phyloP scores from a whole-genome alignment of 306 rosid genomes.

The Prunus armeniaca region DNA sequence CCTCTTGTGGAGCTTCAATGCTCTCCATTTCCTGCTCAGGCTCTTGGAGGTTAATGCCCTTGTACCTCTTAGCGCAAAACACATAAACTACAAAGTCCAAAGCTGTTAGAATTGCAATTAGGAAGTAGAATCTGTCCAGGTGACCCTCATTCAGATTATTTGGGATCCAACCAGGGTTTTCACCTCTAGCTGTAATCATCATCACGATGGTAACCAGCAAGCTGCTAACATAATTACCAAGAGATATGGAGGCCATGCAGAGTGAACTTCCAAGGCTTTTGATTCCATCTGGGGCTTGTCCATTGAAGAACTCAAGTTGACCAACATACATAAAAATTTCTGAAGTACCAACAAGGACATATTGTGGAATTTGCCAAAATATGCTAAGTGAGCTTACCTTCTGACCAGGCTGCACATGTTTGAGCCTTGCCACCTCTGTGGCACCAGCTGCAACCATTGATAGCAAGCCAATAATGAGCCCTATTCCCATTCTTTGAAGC shows the following conservation, averaged over 20 bases:
- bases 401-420: constrained; percentile 27
- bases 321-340: constrained; percentile 79
- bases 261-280: constrained; percentile 79
- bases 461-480: constrained; percentile 52
- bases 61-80: constrained; percentile 53
- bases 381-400: constrained; percentile 56
- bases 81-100: constrained; percentile 46
- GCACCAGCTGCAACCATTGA: constrained; percentile 69
- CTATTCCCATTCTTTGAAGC: constrained; percentile 73
- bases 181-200: constrained; percentile 44
- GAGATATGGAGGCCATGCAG: constrained; percentile 74
- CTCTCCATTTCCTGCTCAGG: background rate
- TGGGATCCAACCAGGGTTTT: constrained; percentile 67
- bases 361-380: constrained; percentile 77
- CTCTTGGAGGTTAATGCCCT: constrained; percentile 25
- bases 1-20: background rate
- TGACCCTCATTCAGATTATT: constrained; percentile 59
- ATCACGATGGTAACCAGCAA: constrained; percentile 54
- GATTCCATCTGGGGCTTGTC: constrained; percentile 75
- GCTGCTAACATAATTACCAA: constrained; percentile 68
- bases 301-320: constrained; percentile 70
- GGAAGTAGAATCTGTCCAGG: constrained; percentile 66
- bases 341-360: constrained; percentile 61
- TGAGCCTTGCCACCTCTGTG: constrained; percentile 53
- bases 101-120: constrained; percentile 50